phyloP scores from a whole-genome alignment of 1,284 basidiomycete genomes.

The Veloboletus limbatus region DNA sequence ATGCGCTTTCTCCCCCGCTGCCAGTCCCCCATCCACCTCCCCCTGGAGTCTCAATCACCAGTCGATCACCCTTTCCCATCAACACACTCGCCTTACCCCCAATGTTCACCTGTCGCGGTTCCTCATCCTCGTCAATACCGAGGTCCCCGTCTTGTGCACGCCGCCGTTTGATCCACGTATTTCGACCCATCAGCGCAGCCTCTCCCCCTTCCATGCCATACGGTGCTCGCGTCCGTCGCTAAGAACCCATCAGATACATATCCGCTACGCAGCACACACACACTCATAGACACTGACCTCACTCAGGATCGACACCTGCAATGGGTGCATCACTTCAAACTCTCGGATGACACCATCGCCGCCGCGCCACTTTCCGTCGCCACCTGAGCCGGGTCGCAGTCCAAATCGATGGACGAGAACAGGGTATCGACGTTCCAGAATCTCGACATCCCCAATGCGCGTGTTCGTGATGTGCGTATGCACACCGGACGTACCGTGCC shows the following conservation, averaged over 20 bases:
- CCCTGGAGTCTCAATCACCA: slow-evolving; percentile 88
- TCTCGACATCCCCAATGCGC: slow-evolving; percentile 89
- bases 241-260: slow-evolving; percentile 3
- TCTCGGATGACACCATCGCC: slow-evolving; percentile 89
- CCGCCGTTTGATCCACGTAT: slow-evolving; percentile 85
- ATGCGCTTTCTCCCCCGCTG: background rate
- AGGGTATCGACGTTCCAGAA: slow-evolving; percentile 88
- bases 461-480: slow-evolving; percentile 95
- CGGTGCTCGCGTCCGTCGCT: slow-evolving; percentile 85
- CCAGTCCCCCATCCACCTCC: slow-evolving; percentile 86
- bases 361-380: slow-evolving; percentile 75
- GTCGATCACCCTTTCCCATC: slow-evolving; percentile 81
- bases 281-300: slow-evolving; percentile 51
- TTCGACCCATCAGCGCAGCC: slow-evolving; percentile 73
- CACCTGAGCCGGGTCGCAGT: slow-evolving; percentile 74
- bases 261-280: background rate
- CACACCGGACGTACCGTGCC: slow-evolving; percentile 88
- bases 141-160: slow-evolving; percentile 71
- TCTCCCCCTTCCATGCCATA: slow-evolving; percentile 90
- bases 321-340: slow-evolving; percentile 81
- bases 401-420: slow-evolving; percentile 84
- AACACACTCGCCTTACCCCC: slow-evolving; percentile 89
- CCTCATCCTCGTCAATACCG: slow-evolving; percentile 27
- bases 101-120: slow-evolving; percentile 75
- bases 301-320: slow-evolving; percentile 86